Evolutionary conservation across 1,139 yeast genomes (phyloP), one percentile per base, ranked within the genome.

Genomic region (Blastobotrys proliferans): DNA sequence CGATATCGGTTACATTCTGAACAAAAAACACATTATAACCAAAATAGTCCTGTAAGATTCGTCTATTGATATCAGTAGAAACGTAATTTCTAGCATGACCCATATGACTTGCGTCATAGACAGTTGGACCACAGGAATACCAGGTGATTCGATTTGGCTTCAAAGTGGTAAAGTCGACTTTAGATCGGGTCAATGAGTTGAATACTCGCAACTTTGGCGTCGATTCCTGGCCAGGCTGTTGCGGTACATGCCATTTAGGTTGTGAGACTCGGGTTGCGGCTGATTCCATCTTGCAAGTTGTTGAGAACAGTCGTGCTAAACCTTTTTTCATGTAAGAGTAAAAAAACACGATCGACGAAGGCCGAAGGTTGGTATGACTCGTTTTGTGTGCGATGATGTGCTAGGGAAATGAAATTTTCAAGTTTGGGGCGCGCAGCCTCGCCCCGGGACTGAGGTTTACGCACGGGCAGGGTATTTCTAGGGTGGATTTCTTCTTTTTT

Each of bases 41-140:
- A 67, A 94, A 92, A 65, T 87, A 90, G 61, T 90, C 88, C 62
- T 81, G 86, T 52, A 92, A 63, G 39, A 94, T 76, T 54, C 98
- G 76, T 61, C 98, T 79, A 61, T 87, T 84, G 60, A 92, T 87
- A 63, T 94, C 98, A 43, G 87, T 85, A 8, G 96, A 79, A 40
- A 92, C 97, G 61, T 92, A 94, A 68, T 92, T 92, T 64, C 98
- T 74, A 17, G 98, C 98, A 66, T 94, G 99, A n/a, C 99, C 99
- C 97, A 92, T 87, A 61, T 92, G 99, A 41, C 94, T 79, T 35
- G 94, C 81, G 64, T 92, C 96, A 60, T 92, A 92, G n/a, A 92
- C 97, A 0, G 99, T 92, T 10, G 98, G 98, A 4, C 99, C 99
- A 73, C 99, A 92, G 45, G 90, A 85, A 68, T 92, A 92, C 99